phyloP scores from a whole-genome alignment of 202 grass and related monocot species.

The Musa balbisiana region DNA sequence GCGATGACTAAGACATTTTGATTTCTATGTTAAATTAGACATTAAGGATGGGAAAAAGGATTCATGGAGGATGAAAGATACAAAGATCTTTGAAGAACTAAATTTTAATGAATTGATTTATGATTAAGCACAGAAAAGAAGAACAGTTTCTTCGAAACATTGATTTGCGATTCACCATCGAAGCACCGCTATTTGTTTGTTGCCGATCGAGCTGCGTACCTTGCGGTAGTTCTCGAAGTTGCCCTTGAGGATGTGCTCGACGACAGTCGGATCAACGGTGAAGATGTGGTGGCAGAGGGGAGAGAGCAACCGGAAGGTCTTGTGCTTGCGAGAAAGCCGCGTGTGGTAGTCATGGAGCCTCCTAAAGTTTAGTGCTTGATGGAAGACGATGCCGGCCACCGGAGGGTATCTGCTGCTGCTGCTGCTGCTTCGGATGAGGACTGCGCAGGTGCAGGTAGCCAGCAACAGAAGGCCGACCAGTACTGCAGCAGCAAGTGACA shows the following conservation, averaged over 20 bases:
- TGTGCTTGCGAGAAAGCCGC: constrained; percentile 29
- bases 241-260: constrained; percentile 47
- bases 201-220: constrained; percentile 7
- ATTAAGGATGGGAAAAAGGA: too few species aligned
- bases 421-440: not conserved
- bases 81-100: too few species aligned
- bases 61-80: too few species aligned
- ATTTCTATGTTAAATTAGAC: too few species aligned
- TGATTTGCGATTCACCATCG: too few species aligned
- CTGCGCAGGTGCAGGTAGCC: not conserved
- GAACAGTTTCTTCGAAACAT: not conserved
- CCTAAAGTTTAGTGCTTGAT: constrained; percentile 40
- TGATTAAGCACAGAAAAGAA: not conserved
- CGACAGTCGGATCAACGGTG: constrained; percentile 43
- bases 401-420: constrained; percentile 24
- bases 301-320: constrained; percentile 38
- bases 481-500: not conserved
- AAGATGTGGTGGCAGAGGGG: constrained; percentile 32
- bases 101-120: not conserved
- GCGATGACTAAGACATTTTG: too few species aligned
- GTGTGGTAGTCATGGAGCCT: constrained; percentile 56
- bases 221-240: constrained; percentile 69
- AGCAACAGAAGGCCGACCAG: not conserved
- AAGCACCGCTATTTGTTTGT: not conserved
- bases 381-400: constrained; percentile 43